phyloP scores from a whole-genome alignment of 176 grass and related monocot species.

The Oryza australiensis region DNA sequence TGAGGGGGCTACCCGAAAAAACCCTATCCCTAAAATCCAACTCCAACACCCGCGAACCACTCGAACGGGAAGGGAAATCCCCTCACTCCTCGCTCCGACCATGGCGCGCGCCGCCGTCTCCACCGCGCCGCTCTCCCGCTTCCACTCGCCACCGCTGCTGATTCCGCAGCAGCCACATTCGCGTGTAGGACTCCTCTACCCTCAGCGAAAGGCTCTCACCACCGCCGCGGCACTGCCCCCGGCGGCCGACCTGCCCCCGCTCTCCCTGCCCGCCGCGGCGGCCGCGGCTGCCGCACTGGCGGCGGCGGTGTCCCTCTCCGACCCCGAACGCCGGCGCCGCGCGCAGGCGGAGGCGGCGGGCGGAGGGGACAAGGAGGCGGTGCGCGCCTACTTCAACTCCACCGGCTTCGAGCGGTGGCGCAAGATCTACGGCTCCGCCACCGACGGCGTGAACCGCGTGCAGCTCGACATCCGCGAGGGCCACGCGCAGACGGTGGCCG shows the following conservation, averaged over 20 bases:
- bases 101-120: constrained; percentile 73
- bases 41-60: constrained; percentile 18
- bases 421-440: constrained; percentile 76
- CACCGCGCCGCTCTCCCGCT: constrained; percentile 49
- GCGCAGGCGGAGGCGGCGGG: constrained; percentile 74
- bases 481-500: constrained; percentile 75
- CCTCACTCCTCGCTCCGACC: constrained; percentile 21
- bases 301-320: constrained; percentile 52
- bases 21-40: constrained; percentile 55
- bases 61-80: background rate
- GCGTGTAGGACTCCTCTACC: background rate
- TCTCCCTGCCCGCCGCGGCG: constrained; percentile 51
- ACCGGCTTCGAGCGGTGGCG: constrained; percentile 91
- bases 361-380: constrained; percentile 87
- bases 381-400: constrained; percentile 92
- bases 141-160: background rate
- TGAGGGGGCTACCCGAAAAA: constrained; percentile 39
- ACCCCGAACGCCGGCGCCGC: constrained; percentile 65
- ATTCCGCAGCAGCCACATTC: background rate
- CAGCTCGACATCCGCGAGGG: constrained; percentile 94
- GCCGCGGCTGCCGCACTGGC: constrained; percentile 51
- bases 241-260: constrained; percentile 37
- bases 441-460: constrained; percentile 83
- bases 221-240: constrained; percentile 47
- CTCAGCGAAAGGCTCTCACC: constrained; percentile 1